A percentile compares a stretch with the other conserved stretches of the same genome.
Evolutionary conservation across 2,329 filamentous ascomycete genomes (phyloP).

Genomic region (Lachnellula hyalina): DNA sequence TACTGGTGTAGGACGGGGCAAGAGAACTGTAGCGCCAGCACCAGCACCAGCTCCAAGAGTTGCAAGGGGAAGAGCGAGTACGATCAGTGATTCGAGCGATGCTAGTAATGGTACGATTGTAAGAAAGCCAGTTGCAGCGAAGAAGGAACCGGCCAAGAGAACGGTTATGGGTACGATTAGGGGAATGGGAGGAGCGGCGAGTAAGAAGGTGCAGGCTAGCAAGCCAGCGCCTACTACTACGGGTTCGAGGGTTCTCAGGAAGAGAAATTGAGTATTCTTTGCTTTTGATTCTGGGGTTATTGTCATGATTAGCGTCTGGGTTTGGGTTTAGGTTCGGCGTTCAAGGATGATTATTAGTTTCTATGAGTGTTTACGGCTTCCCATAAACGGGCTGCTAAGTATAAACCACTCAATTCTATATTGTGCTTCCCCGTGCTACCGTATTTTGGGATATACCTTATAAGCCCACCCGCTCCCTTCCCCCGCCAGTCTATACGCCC

Average conservation of each 20-base stretch:
- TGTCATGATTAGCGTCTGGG: not conserved
- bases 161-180: slow-evolving; percentile 51
- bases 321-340: not conserved
- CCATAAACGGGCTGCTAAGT: too few species aligned
- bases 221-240: slow-evolving; percentile 34
- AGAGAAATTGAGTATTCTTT: slow-evolving; percentile 24
- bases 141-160: slow-evolving; percentile 41
- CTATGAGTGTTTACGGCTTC: too few species aligned
- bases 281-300: not conserved
- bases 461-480: too few species aligned
- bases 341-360: too few species aligned
- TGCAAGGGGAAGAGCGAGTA: slow-evolving; percentile 52
- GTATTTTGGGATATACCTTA: too few species aligned
- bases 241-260: slow-evolving; percentile 29
- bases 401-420: not conserved
- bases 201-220: slow-evolving; percentile 45
- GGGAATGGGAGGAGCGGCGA: slow-evolving; percentile 41
- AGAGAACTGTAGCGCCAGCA: slow-evolving; percentile 31
- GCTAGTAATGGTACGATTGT: slow-evolving; percentile 57
- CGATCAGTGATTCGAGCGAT: slow-evolving; percentile 58
- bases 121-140: slow-evolving; percentile 44
- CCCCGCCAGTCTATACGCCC: too few species aligned
- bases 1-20: slow-evolving; percentile 22
- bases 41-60: slow-evolving; percentile 36
- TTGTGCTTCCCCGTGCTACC: not conserved